These are phyloP conservation scores for Phytopythium kandeliae DNA, from an alignment of 352 stramenopile species.

Conservation along the genomic window DNA sequence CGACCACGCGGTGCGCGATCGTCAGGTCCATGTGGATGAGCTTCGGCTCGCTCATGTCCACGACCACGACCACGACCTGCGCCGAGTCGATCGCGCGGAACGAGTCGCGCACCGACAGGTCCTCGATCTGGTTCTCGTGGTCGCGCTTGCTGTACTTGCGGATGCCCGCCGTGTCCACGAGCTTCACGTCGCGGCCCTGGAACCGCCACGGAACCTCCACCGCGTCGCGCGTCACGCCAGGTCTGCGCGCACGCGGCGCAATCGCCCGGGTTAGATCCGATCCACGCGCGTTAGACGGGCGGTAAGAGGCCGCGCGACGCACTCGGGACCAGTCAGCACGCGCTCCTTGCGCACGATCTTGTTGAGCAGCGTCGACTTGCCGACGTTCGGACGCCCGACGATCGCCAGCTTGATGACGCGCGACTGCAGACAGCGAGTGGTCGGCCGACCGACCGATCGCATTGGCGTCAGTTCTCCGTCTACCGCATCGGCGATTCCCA, in stretches of 20 bases:
- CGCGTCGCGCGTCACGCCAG: constrained; percentile 75
- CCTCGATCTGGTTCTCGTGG: constrained; percentile 79
- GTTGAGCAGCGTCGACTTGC: constrained; percentile 82
- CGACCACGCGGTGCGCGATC: constrained; percentile 75
- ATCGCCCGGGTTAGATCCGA: neutral
- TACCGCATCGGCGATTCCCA: too few relatives aligned
- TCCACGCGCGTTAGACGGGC: neutral
- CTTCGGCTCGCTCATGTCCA: constrained; percentile 79
- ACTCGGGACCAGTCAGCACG: constrained; percentile 79
- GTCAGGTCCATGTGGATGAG: constrained; percentile 85
- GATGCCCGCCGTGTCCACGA: constrained; percentile 81
- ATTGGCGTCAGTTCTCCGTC: too few relatives aligned
- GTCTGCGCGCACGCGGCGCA: constrained; percentile 20
- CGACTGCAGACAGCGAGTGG: constrained; percentile 18
- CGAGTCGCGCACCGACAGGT: constrained; percentile 75
- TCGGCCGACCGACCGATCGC: too few relatives aligned
- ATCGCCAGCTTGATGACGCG: constrained; percentile 75
- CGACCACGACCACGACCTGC: constrained; percentile 75
- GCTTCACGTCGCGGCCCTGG: constrained; percentile 60
- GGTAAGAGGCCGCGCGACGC: constrained; percentile 11
- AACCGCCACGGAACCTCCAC: constrained; percentile 80
- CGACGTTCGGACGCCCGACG: constrained; percentile 72
- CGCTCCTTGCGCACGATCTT: constrained; percentile 75
- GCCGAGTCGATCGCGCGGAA: constrained; percentile 78
- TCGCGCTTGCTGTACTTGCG: constrained; percentile 82